Conservation (phyloP, 208 protist species). For the Leishmania aethiopica region DNA sequence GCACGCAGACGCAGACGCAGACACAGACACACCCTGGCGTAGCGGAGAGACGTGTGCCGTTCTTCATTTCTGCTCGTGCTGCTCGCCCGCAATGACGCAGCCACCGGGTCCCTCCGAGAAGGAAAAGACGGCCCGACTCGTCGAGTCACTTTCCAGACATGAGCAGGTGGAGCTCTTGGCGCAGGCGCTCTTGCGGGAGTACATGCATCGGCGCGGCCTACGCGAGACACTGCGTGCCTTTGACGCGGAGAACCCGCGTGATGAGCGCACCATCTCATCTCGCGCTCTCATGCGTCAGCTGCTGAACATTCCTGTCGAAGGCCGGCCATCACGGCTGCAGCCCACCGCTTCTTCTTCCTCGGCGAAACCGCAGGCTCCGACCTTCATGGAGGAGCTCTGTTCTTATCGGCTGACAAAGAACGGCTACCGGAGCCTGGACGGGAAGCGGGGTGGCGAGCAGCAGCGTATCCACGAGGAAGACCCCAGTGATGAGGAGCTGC, state of each 20-base stretch:
- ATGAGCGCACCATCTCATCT: conserved; percentile 70
- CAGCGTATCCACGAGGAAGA: conserved; percentile 32
- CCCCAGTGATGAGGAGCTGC: conserved; percentile 65
- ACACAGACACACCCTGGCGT: not conserved
- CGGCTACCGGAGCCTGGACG: conserved; percentile 17
- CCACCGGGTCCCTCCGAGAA: conserved; percentile 23
- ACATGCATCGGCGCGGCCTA: conserved; percentile 82
- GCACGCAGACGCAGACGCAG: not conserved
- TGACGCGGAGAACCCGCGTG: conserved; percentile 72
- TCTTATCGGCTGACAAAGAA: conserved; percentile 76
- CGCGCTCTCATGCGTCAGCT: conserved; percentile 77
- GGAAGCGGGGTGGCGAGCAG: not conserved
- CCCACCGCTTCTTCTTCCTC: conserved; percentile 1
- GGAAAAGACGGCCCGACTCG: conserved; percentile 27
- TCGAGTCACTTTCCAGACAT: conserved; percentile 38
- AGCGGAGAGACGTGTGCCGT: not conserved
- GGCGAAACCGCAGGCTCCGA: conserved; percentile 43
- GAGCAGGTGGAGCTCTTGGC: conserved; percentile 77
- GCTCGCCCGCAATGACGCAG: conserved; percentile 8
- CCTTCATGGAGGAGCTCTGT: conserved; percentile 84
- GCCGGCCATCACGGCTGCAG: conserved; percentile 49
- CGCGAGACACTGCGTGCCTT: conserved; percentile 65
- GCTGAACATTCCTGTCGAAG: conserved; percentile 70
- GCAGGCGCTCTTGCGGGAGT: conserved; percentile 86
- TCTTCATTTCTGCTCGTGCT: not conserved